Base-by-base conservation (phyloP, 352 stramenopile genomes). In the Pythium brachiatum region DNA sequence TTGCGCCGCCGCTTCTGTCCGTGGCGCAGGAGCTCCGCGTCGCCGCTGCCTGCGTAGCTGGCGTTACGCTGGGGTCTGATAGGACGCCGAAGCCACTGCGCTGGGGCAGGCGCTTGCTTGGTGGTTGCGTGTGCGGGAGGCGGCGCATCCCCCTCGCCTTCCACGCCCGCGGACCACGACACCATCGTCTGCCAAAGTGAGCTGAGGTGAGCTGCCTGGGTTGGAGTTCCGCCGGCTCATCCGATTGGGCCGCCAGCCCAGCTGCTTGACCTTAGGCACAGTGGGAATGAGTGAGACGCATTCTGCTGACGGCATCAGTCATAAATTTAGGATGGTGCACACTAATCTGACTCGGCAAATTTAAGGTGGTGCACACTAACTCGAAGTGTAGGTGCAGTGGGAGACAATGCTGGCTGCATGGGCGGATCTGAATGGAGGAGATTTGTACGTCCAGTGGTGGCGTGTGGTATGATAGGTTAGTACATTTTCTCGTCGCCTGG, bases 401-500 rank as follows among this genome's bases (percentile, higher is more conserved):
- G 29, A 9, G 29, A 34, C 9, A 9, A 9, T 34, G 29, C 5
- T 34, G 29, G 9, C 29, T 34, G 5, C 29, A 9, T 34, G 29
- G 29, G 29, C 9, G 5, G 29, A 5, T 34, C 29, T 11, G 29
- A 9, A 34, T 9, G 29, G 29, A 29, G 23, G 16, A 23, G 3
- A 32, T n/a, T n/a, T n/a, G n/a, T n/a, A n/a, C n/a, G n/a, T n/a
- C n/a, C n/a, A n/a, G n/a, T n/a, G n/a, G n/a, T 34, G 25, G 12
- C 15, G 26, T 50, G 15, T 32, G 21, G 39, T 47, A 27, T 26
- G 15, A 25, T 41, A 41, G 43, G 7, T 72, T 62, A 92, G 56
- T 91, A 93, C 79, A 91, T 89, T 46, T 94, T 94, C 73, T 95
- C 86, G 55, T 95, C 84, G 64, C 81, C 89, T 34, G 86, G 86